phyloP scores from a whole-genome alignment of 75 land plant genomes.

The Azolla pinnata region DNA sequence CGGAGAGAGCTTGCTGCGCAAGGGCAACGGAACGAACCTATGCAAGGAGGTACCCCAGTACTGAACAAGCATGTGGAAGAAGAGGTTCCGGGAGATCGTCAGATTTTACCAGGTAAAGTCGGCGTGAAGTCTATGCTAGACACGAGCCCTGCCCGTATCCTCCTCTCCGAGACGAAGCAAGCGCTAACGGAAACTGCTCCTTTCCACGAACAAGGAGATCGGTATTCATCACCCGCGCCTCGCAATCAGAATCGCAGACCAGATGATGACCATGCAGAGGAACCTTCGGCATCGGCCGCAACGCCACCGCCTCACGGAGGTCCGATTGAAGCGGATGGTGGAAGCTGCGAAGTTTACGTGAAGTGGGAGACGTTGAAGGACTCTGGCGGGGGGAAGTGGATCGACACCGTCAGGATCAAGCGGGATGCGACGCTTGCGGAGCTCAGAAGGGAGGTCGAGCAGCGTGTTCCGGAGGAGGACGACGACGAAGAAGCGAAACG shows the following conservation, averaged over 20 bases:
- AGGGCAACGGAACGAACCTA: no score
- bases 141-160: not conserved
- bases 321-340: conserved; percentile 7
- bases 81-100: no score
- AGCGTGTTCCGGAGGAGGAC: conserved; percentile 22
- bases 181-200: not conserved
- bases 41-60: not conserved
- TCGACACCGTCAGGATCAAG: conserved; percentile 30
- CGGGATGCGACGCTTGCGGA: conserved; percentile 46
- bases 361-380: conserved; percentile 77
- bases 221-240: not conserved
- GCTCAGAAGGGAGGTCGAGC: conserved; percentile 47
- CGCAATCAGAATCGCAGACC: not conserved
- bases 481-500: no score
- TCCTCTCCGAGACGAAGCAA: not conserved
- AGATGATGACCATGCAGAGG: not conserved
- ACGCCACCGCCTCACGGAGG: not conserved
- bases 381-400: conserved; percentile 50
- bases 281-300: not conserved
- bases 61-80: not conserved
- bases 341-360: conserved; percentile 51
- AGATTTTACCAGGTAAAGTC: not conserved
- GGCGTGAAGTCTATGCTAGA: not conserved
- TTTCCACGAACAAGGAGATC: not conserved
- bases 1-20: conserved; percentile 48